Conservation (phyloP, 1,284 basidiomycete genomes). For the Cryptococcus maquisensis region DNA sequence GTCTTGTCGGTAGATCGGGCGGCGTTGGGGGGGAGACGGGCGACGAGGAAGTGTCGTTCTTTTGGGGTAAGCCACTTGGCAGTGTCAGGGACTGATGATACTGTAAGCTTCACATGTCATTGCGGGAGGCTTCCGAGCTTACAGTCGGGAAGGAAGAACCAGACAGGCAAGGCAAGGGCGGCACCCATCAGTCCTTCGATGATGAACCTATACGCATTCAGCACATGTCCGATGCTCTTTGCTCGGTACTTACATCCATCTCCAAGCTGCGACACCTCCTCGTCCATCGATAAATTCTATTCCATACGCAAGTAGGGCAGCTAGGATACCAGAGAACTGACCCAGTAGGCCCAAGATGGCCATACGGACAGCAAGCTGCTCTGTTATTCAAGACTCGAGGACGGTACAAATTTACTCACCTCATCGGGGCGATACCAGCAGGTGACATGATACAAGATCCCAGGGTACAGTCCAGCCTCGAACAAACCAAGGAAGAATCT, state of each 20-base stretch:
- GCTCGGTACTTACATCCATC: neutral
- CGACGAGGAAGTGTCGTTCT: slow-evolving; percentile 9
- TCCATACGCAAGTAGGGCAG: slow-evolving; percentile 11
- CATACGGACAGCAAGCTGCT: neutral
- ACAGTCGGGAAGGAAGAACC: slow-evolving; percentile 11
- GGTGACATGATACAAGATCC: neutral
- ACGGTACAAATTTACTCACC: neutral
- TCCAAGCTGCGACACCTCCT: slow-evolving; percentile 9
- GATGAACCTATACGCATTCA: neutral
- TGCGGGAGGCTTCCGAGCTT: neutral
- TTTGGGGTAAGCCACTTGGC: slow-evolving; percentile 10
- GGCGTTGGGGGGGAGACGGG: slow-evolving; percentile 13
- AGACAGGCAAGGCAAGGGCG: slow-evolving; percentile 2
- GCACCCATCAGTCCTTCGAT: slow-evolving; percentile 7
- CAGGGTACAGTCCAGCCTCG: neutral
- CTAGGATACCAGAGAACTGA: slow-evolving; percentile 16
- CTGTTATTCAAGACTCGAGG: neutral
- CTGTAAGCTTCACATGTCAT: neutral
- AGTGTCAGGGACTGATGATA: slow-evolving; percentile 5
- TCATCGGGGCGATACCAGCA: neutral
- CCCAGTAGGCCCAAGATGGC: slow-evolving; percentile 8
- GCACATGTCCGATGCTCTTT: neutral
- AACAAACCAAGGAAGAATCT: neutral
- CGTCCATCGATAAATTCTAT: slow-evolving; percentile 11
- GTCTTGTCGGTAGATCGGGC: slow-evolving; percentile 9